A percentile compares a stretch with the other conserved stretches of the same genome.
Evolutionary conservation across 2,329 filamentous ascomycete genomes (phyloP).

Genomic region (Verticillium albo-atrum): DNA sequence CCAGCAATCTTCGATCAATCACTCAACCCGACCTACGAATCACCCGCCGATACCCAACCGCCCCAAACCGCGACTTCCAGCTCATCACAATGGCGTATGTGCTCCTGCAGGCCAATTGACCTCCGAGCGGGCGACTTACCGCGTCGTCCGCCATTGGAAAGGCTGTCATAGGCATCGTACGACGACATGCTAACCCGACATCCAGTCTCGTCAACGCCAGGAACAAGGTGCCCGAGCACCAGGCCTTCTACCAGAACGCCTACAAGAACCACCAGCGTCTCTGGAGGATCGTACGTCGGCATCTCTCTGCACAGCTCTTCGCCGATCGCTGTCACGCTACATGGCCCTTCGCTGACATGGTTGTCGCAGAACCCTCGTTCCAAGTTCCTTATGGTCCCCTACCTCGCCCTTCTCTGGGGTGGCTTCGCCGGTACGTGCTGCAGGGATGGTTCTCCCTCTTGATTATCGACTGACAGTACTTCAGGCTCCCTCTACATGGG

Average conservation of each 20-base stretch:
- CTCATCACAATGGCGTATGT: neutral
- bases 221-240: constrained; percentile 73
- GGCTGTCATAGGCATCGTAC: constrained; percentile 4
- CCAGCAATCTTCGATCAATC: neutral
- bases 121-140: neutral
- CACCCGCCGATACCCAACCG: neutral
- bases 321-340: constrained; percentile 7
- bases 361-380: constrained; percentile 56
- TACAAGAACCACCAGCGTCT: constrained; percentile 64
- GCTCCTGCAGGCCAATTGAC: neutral
- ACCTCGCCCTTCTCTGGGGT: constrained; percentile 61
- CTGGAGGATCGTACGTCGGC: constrained; percentile 69
- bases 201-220: constrained; percentile 61
- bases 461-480: neutral
- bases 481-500: constrained; percentile 65
- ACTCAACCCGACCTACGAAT: neutral
- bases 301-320: neutral
- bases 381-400: constrained; percentile 62
- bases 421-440: constrained; percentile 53
- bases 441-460: neutral
- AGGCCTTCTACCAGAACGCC: constrained; percentile 70
- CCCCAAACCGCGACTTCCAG: neutral
- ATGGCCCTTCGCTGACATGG: neutral
- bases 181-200: constrained; percentile 21
- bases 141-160: neutral